Base-by-base conservation (phyloP, 805 yeast genomes). In the Pichia deserticola region DNA sequence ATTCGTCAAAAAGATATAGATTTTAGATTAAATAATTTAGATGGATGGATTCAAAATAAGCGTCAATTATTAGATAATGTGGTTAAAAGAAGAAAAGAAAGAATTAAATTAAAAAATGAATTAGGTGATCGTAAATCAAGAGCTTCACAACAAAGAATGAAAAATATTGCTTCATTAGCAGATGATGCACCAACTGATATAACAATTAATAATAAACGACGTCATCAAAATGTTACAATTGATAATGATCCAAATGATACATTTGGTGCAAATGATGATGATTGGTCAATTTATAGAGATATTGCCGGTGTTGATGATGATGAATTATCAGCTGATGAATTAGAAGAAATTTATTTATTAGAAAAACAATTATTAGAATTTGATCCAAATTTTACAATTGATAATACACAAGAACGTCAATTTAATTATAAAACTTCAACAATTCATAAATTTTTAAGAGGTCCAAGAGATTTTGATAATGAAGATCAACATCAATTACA, bases 221-320 rank as follows among this genome's bases (percentile, higher is more conserved):
- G 75, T 51, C 77, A 73, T 56, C 77, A 73, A 7, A 79, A 76
- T 56, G 79, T 82, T 0, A 80, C 89, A 1, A 84, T 86, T 35
- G 96, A 88, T 60, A 88, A 87, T 57, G 97, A 89, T 64, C 95
- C 95, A 13, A 88, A 82, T 59, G 98, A 92, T 66, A 87, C 90
- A 0, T 90, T 92, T 67, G 98, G 97, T 50, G 90, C 96, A 3
- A 82, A 89, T 60, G 98, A 92, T 62, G 96, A 86, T 49, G 99
- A 93, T 66, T 92, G 97, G 97, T 80, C 85, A 27, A 82, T 89
- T 15, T 92, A 92, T 63, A 77, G 93, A 58, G 93, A 88, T 60
- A 85, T 89, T 50, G 79, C 88, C 20, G 79, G 77, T 54, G 83
- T 75, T 15, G 84, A 82, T 29, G 87, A 89, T 56, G 89, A 84